These are phyloP conservation scores for Xylariales sp. DNA, from an alignment of 2,329 filamentous ascomycete species.

Conservation along the genomic window DNA sequence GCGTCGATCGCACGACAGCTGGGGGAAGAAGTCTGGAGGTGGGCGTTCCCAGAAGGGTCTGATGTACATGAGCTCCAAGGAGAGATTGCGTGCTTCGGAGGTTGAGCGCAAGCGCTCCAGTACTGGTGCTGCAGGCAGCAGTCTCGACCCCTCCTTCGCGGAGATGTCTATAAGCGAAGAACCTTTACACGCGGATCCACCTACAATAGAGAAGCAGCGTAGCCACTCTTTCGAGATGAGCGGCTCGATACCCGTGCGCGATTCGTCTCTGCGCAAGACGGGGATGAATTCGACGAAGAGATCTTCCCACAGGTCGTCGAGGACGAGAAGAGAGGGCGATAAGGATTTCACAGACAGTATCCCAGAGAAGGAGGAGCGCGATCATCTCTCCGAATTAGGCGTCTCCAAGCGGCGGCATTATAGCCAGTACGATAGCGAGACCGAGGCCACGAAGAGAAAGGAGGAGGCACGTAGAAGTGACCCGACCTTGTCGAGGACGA, in stretches of 20 bases:
- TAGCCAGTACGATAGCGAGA: slow-evolving; percentile 16
- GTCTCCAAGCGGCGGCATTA: slow-evolving; percentile 17
- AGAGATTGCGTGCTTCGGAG: slow-evolving; percentile 60
- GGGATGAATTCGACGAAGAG: slow-evolving; percentile 48
- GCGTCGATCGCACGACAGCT: slow-evolving; percentile 56
- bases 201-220: no score
- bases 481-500: no score
- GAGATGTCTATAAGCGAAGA: slow-evolving; percentile 56
- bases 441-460: slow-evolving; percentile 15
- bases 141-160: slow-evolving; percentile 45
- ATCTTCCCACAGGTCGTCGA: slow-evolving; percentile 43
- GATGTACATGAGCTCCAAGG: slow-evolving; percentile 72
- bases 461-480: slow-evolving; percentile 24
- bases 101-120: slow-evolving; percentile 55
- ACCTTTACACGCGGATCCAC: slow-evolving; percentile 20
- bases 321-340: slow-evolving; percentile 46
- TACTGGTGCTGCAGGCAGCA: slow-evolving; percentile 35
- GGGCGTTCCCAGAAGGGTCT: slow-evolving; percentile 54
- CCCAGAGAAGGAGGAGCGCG: slow-evolving; percentile 35
- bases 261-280: slow-evolving; percentile 63
- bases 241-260: slow-evolving; percentile 57
- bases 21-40: slow-evolving; percentile 53
- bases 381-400: slow-evolving; percentile 12
- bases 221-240: no score
- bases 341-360: slow-evolving; percentile 31